Evolutionary conservation across 345 rosid species (phyloP), one percentile per base, ranked within the genome.

Genomic region (Mallotus nudiflorus): DNA sequence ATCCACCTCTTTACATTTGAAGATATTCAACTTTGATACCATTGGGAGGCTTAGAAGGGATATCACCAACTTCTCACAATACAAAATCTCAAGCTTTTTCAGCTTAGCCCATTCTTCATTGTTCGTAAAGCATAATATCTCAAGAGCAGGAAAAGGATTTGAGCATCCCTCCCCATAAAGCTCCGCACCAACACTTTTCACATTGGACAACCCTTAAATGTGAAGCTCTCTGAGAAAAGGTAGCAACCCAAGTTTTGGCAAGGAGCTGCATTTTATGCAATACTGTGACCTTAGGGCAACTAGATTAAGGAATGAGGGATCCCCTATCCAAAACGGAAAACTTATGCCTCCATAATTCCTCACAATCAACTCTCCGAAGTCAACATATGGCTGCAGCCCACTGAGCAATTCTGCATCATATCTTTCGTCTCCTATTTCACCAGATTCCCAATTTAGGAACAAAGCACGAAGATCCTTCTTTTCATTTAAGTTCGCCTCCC

Each of bases 101-200:
- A 73, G 25, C 9, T 74, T 56, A 56, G 80, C 74, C 84, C 84
- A 77, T 63, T 71, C 67, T 6, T 25, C 55, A 78, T 77, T 55
- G 24, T 14, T 50, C 5, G 31, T 24, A 71, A 83, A 80, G 49
- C 16, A 1, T 3, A 61, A 37, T 13, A 31, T 50, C 63, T 67
- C 63, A 49, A 67, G 37, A 9, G 68, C 42, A 11, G 66, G 72
- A n/a, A n/a, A n/a, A n/a, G n/a, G n/a, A n/a, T n/a, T n/a, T n/a
- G n/a, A n/a, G n/a, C n/a, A n/a, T n/a, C 52, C 16, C 8, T 37
- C 48, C 59, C 78, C 78, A 50, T 58, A 62, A n/a, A 74, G 42
- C 18, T 62, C 73, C n/a, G 2, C 3, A n/a, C 58, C 73, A 22
- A 74, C 37, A 0, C 20, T 54, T 16, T 44, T 19, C 4, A 74